These are phyloP conservation scores for Parathielavia hyrcaniae DNA, from an alignment of 495 filamentous ascomycete genomes.

Conservation along the genomic window DNA sequence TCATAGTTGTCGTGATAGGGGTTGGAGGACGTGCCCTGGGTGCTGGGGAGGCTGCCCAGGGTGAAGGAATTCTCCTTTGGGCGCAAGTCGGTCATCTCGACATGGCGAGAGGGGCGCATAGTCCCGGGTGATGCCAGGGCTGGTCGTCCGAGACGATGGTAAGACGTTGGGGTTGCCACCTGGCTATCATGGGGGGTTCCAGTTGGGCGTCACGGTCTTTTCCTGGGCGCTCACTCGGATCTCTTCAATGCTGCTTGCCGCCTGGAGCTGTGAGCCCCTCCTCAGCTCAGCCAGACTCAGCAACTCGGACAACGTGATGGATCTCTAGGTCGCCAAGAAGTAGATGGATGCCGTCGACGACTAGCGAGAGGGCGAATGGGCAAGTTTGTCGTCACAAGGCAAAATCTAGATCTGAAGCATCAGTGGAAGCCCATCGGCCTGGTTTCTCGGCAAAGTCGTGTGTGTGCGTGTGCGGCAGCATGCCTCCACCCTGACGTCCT, in stretches of 20 bases:
- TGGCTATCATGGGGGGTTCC: too few relatives aligned
- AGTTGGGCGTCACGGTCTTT: neutral
- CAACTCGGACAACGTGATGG: too few relatives aligned
- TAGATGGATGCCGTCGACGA: too few relatives aligned
- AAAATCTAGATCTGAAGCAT: neutral
- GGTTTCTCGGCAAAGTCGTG: too few relatives aligned
- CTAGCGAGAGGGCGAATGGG: too few relatives aligned
- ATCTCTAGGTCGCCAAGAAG: too few relatives aligned
- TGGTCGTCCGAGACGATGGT: too few relatives aligned
- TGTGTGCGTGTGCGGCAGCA: too few relatives aligned
- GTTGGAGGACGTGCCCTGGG: constrained; percentile 34
- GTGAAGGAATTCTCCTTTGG: constrained; percentile 32
- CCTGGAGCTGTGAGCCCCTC: too few relatives aligned
- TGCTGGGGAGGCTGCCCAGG: constrained; percentile 37
- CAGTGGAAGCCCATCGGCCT: neutral
- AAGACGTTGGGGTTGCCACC: too few relatives aligned
- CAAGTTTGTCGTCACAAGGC: too few relatives aligned
- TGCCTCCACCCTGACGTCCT: constrained; percentile 4
- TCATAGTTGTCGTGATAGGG: constrained; percentile 18
- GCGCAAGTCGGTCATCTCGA: constrained; percentile 22
- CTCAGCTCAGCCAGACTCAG: too few relatives aligned
- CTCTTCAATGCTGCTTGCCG: neutral
- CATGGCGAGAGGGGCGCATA: constrained; percentile 16
- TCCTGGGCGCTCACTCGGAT: neutral
- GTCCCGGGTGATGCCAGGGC: neutral